phyloP scores from a whole-genome alignment of 306 rosid genomes.

The Cicer yamashitae region DNA sequence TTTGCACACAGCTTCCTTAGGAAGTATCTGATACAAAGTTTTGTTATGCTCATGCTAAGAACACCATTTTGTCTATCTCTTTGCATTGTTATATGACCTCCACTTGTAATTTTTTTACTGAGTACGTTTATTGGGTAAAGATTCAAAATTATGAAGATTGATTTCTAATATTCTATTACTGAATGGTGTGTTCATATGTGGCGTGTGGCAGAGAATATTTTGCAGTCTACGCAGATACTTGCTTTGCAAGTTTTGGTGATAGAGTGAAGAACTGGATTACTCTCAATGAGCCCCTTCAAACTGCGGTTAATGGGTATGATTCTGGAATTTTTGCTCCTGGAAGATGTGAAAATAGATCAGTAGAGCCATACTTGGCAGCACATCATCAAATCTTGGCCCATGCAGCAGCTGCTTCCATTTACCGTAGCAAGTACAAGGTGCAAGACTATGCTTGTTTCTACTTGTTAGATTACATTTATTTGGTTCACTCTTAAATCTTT shows the following conservation, averaged over 20 bases:
- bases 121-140: neutral
- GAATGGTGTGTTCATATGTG: conserved; percentile 41
- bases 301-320: conserved; percentile 79
- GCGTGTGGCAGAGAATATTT: conserved; percentile 71
- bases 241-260: conserved; percentile 92
- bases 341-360: conserved; percentile 59
- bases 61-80: conserved; percentile 1
- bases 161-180: conserved; percentile 20
- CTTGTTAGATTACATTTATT: conserved; percentile 26
- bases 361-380: conserved; percentile 79
- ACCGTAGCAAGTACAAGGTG: conserved; percentile 87
- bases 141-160: conserved; percentile 1
- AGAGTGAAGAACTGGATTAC: conserved; percentile 94
- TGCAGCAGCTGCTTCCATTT: conserved; percentile 76
- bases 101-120: neutral
- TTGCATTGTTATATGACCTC: neutral
- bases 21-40: conserved; percentile 20
- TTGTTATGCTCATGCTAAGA: neutral
- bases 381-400: conserved; percentile 93
- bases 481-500: conserved; percentile 19
- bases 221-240: conserved; percentile 78
- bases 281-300: conserved; percentile 88
- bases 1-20: neutral
- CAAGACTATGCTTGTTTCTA: neutral
- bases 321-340: conserved; percentile 78